Evolutionary conservation across 2,329 filamentous ascomycete species (phyloP), one percentile per base, ranked within the genome.

Genomic region (Verticillium longisporum): DNA sequence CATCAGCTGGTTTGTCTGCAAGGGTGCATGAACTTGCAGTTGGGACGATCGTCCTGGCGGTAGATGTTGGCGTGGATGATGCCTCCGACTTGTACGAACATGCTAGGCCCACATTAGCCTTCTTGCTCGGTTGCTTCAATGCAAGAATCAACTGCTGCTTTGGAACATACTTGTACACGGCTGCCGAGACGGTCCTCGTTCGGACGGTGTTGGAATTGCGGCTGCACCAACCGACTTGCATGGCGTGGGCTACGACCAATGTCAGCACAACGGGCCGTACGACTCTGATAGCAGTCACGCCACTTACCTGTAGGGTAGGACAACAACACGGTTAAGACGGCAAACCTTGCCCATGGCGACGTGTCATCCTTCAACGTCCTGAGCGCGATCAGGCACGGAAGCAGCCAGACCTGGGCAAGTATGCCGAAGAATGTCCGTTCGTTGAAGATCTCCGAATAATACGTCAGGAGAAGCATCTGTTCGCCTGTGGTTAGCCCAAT

Each of bases 131-230:
- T 6, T n/a, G 38, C 26, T 31, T 31, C 26, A 31, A 31, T 31
- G n/a, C n/a, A 5, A 18, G 7, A 54, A 5, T 41, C 14, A 58
- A 21, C 34, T 55, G 11, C 32, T 9, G 21, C 26, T 21, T 33
- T 15, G 45, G 50, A 38, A 32, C 55, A 7, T 34, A 59, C 61
- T 86, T 87, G 69, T 86, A 87, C 15, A 85, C 70, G 1, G 84
- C 86, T 1, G 84, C 82, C 0, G 84, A 83, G 4, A 89, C 84
- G 1, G 86, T 84, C 4, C 87, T 75, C 1, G 83, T 83, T 2
- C 85, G 78, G 1, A 89, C 86, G 0, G 80, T 78, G 60, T 86
- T 85, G 1, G 84, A 81, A 66, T 89, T 89, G 59, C 82, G 83
- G 83, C 1, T 83, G 0, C 79, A 83, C 72, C 83, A 81, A 0